Percentiles rank a stretch among this genome's conserved stretches.
phyloP scores from a whole-genome alignment of 2,329 filamentous ascomycete genomes.

The Fusarium algeriense region DNA sequence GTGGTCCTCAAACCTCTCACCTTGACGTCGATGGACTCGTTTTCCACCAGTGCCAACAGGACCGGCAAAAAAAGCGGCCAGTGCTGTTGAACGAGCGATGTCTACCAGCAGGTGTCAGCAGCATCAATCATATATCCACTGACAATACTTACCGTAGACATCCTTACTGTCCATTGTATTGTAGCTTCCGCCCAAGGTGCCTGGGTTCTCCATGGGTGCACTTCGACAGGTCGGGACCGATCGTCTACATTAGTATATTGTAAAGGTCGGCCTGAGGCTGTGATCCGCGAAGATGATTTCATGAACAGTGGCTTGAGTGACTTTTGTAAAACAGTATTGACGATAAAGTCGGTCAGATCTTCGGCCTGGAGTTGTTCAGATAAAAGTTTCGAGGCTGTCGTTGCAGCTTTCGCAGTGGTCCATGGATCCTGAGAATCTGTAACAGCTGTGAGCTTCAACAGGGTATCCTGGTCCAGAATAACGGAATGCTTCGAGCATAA shows the following conservation, averaged over 20 bases:
- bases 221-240: constrained; percentile 3
- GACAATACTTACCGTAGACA: constrained; percentile 59
- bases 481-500: constrained; percentile 33
- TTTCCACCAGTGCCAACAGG: constrained; percentile 76
- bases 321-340: constrained; percentile 68
- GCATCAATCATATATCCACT: background rate
- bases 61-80: constrained; percentile 80
- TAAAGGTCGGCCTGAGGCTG: constrained; percentile 48
- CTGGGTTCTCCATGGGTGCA: constrained; percentile 43
- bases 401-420: constrained; percentile 52
- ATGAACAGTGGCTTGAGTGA: constrained; percentile 78
- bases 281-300: constrained; percentile 60
- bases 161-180: constrained; percentile 67
- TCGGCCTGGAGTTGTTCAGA: constrained; percentile 39
- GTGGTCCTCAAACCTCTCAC: constrained; percentile 68
- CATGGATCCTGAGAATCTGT: constrained; percentile 53
- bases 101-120: constrained; percentile 47
- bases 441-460: constrained; percentile 52
- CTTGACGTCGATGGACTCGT: constrained; percentile 66
- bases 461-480: constrained; percentile 30
- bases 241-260: constrained; percentile 36
- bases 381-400: constrained; percentile 51
- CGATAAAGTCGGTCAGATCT: constrained; percentile 56
- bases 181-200: constrained; percentile 39
- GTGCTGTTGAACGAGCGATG: constrained; percentile 60